A percentile compares a stretch with the other conserved stretches of the same genome.
These are phyloP conservation scores for Rhodotorula sp. DNA, from an alignment of 1,284 basidiomycete species.

Conservation along the genomic window DNA sequence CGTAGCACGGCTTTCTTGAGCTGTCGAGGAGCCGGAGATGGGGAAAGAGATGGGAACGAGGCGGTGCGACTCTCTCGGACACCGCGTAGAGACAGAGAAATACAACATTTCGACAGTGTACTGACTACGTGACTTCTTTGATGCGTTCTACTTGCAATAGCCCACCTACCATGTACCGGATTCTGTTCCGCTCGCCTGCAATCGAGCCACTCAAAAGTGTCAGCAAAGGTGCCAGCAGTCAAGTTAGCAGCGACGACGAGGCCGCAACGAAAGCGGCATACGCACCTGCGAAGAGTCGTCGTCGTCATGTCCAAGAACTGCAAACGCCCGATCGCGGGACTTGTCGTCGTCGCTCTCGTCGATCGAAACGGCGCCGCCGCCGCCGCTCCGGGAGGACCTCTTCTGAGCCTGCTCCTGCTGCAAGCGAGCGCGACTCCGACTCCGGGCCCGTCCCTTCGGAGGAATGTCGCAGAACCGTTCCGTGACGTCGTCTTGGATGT, in stretches of 20 bases:
- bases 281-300: slow-evolving; percentile 13
- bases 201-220: too few relatives aligned
- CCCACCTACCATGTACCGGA: background rate
- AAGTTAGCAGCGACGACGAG: background rate
- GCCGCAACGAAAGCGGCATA: background rate
- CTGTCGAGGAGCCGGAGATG: background rate
- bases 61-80: background rate
- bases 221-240: background rate
- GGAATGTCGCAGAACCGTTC: slow-evolving; percentile 17
- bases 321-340: slow-evolving; percentile 19
- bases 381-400: background rate
- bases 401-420: background rate
- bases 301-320: slow-evolving; percentile 12
- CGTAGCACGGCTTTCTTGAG: background rate
- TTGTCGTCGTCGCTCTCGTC: slow-evolving; percentile 9
- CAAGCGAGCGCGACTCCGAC: background rate
- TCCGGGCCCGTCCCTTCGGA: background rate
- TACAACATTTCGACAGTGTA: background rate
- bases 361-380: background rate
- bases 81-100: background rate
- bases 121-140: background rate
- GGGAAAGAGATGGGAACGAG: background rate
- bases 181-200: slow-evolving; percentile 1
- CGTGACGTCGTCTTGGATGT: slow-evolving; percentile 30
- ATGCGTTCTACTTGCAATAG: background rate